Percentiles rank a stretch among this genome's conserved stretches.
phyloP scores from a whole-genome alignment of 495 filamentous ascomycete species.

The Aspergillus wentii region DNA sequence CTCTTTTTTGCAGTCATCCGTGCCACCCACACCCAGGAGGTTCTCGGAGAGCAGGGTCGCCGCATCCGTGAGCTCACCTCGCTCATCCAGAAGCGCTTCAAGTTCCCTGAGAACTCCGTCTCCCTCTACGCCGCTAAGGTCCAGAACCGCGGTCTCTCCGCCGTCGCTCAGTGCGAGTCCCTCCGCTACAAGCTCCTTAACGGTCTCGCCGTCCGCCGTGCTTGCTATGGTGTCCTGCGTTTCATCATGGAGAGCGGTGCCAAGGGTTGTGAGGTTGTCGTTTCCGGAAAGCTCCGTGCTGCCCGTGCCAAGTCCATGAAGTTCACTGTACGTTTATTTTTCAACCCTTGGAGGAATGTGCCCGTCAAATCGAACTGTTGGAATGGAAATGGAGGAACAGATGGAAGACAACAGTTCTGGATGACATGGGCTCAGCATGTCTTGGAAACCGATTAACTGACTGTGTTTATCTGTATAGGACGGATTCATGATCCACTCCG shows the following conservation, averaged over 20 bases:
- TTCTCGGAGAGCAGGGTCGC: slow-evolving; percentile 98
- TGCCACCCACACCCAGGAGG: slow-evolving; percentile 99
- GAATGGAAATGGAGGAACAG: background rate
- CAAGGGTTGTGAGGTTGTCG: slow-evolving; percentile 99
- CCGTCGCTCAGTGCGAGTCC: slow-evolving; percentile 99
- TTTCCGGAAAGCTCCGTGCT: slow-evolving; percentile 96
- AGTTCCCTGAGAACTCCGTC: slow-evolving; percentile 99
- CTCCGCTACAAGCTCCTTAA: slow-evolving; percentile 99
- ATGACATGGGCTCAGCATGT: background rate
- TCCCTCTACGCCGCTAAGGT: slow-evolving; percentile 99
- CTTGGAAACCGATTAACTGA: too few species aligned
- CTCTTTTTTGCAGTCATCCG: slow-evolving; percentile 68
- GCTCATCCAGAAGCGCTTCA: slow-evolving; percentile 99
- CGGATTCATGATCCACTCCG: slow-evolving; percentile 99
- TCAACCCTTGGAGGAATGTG: too few species aligned
- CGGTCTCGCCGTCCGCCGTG: slow-evolving; percentile 93
- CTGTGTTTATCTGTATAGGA: slow-evolving; percentile 55
- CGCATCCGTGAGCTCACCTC: slow-evolving; percentile 99
- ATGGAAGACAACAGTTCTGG: too few species aligned
- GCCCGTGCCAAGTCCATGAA: slow-evolving; percentile 99
- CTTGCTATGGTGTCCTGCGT: slow-evolving; percentile 98
- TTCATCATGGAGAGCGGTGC: slow-evolving; percentile 99
- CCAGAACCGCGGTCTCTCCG: slow-evolving; percentile 98
- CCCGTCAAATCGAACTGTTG: too few species aligned
- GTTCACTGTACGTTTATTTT: slow-evolving; percentile 72